These are phyloP conservation scores for Hymenoscyphus scutula DNA, from an alignment of 2,329 filamentous ascomycete genomes.

Conservation along the genomic window DNA sequence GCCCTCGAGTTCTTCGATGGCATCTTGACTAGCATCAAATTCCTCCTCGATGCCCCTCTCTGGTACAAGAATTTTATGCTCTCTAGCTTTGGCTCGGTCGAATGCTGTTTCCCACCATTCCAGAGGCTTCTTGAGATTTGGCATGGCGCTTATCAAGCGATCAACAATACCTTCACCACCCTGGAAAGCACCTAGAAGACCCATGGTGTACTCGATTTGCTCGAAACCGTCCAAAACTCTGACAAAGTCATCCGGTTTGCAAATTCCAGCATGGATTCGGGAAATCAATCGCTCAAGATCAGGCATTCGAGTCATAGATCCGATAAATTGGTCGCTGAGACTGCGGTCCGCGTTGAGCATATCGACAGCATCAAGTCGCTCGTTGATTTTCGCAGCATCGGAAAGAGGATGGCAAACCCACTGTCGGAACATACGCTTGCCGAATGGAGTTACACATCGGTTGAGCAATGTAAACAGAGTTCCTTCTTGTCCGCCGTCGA, in stretches of 20 bases:
- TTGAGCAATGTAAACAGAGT: constrained; percentile 91
- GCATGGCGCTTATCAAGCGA: constrained; percentile 80
- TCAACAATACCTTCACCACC: constrained; percentile 82
- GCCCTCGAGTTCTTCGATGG: constrained; percentile 71
- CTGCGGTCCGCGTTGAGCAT: constrained; percentile 80
- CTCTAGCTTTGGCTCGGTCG: constrained; percentile 74
- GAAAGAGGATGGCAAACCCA: constrained; percentile 97
- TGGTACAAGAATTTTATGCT: constrained; percentile 80
- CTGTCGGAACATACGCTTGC: constrained; percentile 91
- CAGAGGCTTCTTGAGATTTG: constrained; percentile 71
- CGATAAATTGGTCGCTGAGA: constrained; percentile 82
- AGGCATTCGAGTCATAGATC: constrained; percentile 85
- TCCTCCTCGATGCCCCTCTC: constrained; percentile 85
- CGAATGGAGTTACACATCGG: constrained; percentile 92
- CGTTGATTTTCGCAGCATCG: constrained; percentile 84
- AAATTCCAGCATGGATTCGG: constrained; percentile 87
- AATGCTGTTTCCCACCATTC: constrained; percentile 90
- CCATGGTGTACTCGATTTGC: constrained; percentile 94
- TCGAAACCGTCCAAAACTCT: constrained; percentile 94
- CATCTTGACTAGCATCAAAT: constrained; percentile 80
- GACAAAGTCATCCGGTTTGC: constrained; percentile 87
- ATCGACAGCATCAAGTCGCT: constrained; percentile 90
- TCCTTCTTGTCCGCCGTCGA: constrained; percentile 79
- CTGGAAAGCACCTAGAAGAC: constrained; percentile 69
- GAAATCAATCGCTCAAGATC: constrained; percentile 94